Percentiles rank a stretch among this genome's conserved stretches.
Evolutionary conservation across 192 early-diverging fungal species (phyloP).

Genomic region (Backusella mclennaniae): DNA sequence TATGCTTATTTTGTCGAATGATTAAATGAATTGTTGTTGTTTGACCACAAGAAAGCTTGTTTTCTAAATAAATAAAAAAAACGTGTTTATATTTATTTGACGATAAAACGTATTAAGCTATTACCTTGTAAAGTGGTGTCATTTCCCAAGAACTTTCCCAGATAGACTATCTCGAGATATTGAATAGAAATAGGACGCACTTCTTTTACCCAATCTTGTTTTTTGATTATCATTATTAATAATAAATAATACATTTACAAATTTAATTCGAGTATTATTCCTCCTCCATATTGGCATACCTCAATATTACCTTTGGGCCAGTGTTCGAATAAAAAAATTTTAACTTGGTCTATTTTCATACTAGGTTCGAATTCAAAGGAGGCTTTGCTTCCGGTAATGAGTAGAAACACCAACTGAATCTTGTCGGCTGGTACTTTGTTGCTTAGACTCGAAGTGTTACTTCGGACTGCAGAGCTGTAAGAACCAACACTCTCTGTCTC

Average conservation of each 20-base stretch:
- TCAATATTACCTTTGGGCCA: conserved; percentile 7
- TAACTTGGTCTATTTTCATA: neutral
- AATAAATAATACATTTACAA: neutral
- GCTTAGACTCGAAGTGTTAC: neutral
- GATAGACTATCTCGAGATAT: neutral
- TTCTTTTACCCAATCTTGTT: conserved; percentile 4
- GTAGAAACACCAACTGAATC: neutral
- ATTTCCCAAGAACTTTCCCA: conserved; percentile 3
- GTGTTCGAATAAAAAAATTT: neutral
- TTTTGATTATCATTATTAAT: neutral
- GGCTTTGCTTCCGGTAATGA: neutral
- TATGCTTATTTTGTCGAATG: neutral
- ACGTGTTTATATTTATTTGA: neutral
- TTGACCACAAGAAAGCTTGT: conserved; percentile 4
- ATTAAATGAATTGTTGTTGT: neutral
- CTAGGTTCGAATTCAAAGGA: conserved; percentile 1
- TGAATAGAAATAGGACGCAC: conserved; percentile 1
- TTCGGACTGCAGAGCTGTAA: neutral
- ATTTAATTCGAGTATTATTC: neutral
- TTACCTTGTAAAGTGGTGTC: neutral
- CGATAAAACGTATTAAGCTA: neutral
- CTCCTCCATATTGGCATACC: neutral
- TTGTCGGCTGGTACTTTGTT: neutral
- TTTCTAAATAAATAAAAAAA: neutral
- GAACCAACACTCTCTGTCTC: neutral